Evolutionary conservation across 345 rosid species (phyloP), one percentile per base, ranked within the genome.

Genomic region (Pistacia vera): DNA sequence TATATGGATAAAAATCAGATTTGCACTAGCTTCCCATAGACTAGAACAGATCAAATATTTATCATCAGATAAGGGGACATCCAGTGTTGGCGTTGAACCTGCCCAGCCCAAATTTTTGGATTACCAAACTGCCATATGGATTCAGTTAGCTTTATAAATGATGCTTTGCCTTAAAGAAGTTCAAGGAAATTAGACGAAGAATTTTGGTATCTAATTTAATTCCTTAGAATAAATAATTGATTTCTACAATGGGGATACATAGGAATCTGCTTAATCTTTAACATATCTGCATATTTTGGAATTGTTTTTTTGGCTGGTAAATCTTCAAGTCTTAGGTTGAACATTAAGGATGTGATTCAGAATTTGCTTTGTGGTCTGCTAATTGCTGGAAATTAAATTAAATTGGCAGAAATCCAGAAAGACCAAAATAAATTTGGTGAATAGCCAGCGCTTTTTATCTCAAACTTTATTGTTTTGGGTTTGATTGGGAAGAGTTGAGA

Each of bases 211-310:
- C 66, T 17, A 20, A 44, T 46, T 30, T 52, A 59, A 8, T 25
- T 8, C 25, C 55, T 3, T 58, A 44, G 5, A 59, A 59, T 46
- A 16, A 59, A 22, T 59, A 51, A 60, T 71, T 28, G 16, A 16
- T 41, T 11, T 70, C 58, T 11, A 16, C 14, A 12, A 56, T 12
- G 10, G 17, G 65, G 13, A 41, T 14, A 8, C 9, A n/a, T 8
- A 8, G 13, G 22, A 58, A 58, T 71, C 56, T 71, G 49, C 74
- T 58, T 22, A 60, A 71, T 71, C 74, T 41, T 71, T 38, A 51
- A 54, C 25, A 56, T 56, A 52, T 51, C 56, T 35, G 63, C 41
- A 12, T 38, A 12, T 22, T 71, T 52, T 58, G 56, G 25, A 71
- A 25, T 58, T 44, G 2, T 22, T 71, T 4, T 58, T 36, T 71